These are phyloP conservation scores for Nicotiana obtusifolia DNA, from an alignment of 257 asterid species.

Conservation along the genomic window DNA sequence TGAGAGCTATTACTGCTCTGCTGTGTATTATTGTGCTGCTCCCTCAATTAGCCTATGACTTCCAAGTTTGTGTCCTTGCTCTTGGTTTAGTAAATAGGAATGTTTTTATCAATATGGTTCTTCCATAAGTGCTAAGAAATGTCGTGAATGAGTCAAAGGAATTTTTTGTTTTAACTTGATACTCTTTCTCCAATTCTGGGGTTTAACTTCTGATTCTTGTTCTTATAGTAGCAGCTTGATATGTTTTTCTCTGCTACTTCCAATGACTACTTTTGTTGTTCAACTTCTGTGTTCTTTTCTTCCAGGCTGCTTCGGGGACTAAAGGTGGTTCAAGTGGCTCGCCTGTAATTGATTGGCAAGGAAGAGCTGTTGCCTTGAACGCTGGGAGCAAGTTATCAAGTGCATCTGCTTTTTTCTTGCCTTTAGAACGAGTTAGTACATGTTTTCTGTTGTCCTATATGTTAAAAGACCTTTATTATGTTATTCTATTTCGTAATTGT, in stretches of 20 bases:
- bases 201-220: background rate
- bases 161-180: background rate
- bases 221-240: background rate
- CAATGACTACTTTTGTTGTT: background rate
- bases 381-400: slow-evolving; percentile 99
- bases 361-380: slow-evolving; percentile 98
- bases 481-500: background rate
- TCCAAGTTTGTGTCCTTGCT: background rate
- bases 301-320: slow-evolving; percentile 98
- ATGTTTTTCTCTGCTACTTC: background rate
- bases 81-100: background rate
- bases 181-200: background rate
- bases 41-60: background rate
- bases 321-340: slow-evolving; percentile 99
- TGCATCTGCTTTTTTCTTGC: slow-evolving; percentile 98
- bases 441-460: background rate
- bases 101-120: background rate
- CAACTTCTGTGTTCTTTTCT: slow-evolving; percentile 8
- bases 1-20: background rate
- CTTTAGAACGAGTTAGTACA: slow-evolving; percentile 84
- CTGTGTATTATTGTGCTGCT: background rate
- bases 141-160: background rate
- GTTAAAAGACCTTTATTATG: background rate
- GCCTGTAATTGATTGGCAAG: slow-evolving; percentile 99
- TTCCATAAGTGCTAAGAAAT: background rate